Evolutionary conservation across 2,329 filamentous ascomycete species (phyloP), one percentile per base, ranked within the genome.

Genomic region (Calonectria hongkongensis): DNA sequence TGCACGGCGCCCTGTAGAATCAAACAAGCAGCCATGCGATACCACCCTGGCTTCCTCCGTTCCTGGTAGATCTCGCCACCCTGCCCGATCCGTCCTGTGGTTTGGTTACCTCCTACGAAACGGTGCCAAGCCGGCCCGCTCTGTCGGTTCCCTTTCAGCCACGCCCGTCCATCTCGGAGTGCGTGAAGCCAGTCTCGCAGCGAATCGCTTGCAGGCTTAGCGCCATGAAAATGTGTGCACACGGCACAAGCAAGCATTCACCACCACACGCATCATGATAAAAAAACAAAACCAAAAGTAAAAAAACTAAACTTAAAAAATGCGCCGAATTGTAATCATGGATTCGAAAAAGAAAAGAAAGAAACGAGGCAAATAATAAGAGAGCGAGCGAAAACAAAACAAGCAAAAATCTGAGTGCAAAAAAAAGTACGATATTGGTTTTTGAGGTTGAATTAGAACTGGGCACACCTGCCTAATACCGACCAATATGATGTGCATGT

Each of bases 11-110:
- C 41, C 68, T 72, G 74, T 71, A 79, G 68, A 68, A 74, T 71
- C 75, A 76, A 79, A 74, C 73, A 79, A 78, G 73, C 74, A 64
- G 77, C 73, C 68, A 75, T 79, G 78, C 73, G 70, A 79, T 79
- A 75, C 74, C 68, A 79, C 78, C 76, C 78, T 79, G 72, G 73
- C n/a, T 43, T 39, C 27, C 74, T 69, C 70, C 73, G 76, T 74
- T 74, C 72, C 64, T 68, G 54, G 69, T 69, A 78, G 70, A 73
- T 73, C 62, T 73, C 25, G 25, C 60, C 58, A 41, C 43, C 54
- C 62, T 66, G 50, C 30, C 70, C 60, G 15, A 21, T 70, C 33
- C 66, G 54, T 15, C 47, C 41, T 48, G 39, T 51, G 54, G 21
- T 47, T 39, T 43, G 68, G 64, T 43, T 58, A 58, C 48, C 64